Base-by-base conservation (phyloP, 164 flowering plant genomes). In the Magnolia kwangsiensis region DNA sequence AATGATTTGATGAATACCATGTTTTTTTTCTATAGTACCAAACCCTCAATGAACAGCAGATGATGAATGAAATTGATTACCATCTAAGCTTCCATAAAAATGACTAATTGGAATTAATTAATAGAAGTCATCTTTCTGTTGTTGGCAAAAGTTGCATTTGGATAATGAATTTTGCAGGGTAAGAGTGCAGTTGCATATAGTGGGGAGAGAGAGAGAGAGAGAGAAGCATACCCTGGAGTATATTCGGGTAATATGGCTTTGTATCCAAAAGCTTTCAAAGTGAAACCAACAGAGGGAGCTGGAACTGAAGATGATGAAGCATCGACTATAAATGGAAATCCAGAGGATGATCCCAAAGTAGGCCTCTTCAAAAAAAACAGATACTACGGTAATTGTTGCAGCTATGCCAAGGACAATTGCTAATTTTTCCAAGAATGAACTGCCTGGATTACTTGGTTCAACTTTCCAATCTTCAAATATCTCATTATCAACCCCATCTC, bases 191-290 rank as follows among this genome's bases (percentile, higher is more conserved):
- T 14, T 14, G 16, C 59, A 51, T 51, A 14, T 9, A 55, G 11
- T 24, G 27, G 18, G 2, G 16, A 63, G 51, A 64, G 49, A 21
- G 19, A 55, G 59, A 14, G 16, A 63, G 51, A 64, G 49, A 21
- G 19, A 51, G 71, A 37, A 27, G 76, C 85, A 78, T 86, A 93
- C 98, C 98, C 98, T 51, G 94, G 98, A 27, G 98, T 86, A 84
- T 86, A 87, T 83, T 88, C 89, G 20, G 98, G 96, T 80, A 93
- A 85, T 45, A 89, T 37, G 78, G 90, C 27, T 79, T 76, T 84
- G 78, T 85, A 83, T 58, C 94, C 90, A 75, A 90, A 92, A 75
- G 84, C 84, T 71, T 85, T 86, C 77, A 93, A 85, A 75, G 81
- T 80, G 82, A 90, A 93, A 71, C 93, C 92, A 75, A 45, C 80